Evolutionary conservation across 2,329 filamentous ascomycete genomes (phyloP).

Genomic region (Alternaria brassicicola): DNA sequence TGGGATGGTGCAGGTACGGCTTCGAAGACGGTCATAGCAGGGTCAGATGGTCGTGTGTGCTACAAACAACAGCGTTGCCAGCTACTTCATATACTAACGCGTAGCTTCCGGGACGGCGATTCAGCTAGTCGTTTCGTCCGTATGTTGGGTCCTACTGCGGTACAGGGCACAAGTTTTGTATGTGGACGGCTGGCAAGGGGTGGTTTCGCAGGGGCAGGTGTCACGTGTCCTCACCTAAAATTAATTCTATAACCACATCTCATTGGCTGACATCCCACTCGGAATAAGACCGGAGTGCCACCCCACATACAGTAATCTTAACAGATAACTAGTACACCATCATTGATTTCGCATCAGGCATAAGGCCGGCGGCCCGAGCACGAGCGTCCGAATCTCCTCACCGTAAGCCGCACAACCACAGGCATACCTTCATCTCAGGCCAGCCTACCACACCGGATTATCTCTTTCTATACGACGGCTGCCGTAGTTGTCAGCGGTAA

Average conservation of each 20-base stretch:
- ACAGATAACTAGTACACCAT: too few species aligned
- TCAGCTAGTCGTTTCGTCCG: conserved; percentile 1
- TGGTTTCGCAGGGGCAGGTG: too few species aligned
- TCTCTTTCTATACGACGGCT: background rate
- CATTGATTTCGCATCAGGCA: background rate
- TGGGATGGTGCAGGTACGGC: conserved; percentile 30
- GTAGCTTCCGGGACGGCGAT: background rate
- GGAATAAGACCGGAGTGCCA: too few species aligned
- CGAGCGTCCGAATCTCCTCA: background rate
- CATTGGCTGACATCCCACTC: too few species aligned
- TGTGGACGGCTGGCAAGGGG: too few species aligned
- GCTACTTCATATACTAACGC: background rate
- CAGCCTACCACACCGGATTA: background rate
- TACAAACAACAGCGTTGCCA: background rate
- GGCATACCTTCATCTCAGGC: background rate
- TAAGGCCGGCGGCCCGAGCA: conserved; percentile 1
- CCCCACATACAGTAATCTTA: too few species aligned
- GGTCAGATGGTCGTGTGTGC: background rate
- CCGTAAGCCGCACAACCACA: background rate
- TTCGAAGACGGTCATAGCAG: conserved; percentile 17
- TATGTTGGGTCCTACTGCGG: background rate
- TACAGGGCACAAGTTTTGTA: too few species aligned
- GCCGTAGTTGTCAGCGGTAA: background rate
- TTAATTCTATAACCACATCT: too few species aligned
- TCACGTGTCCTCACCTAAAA: too few species aligned